Evolutionary conservation across 2,329 filamentous ascomycete species (phyloP).

Genomic region (Dothistroma septosporum): DNA sequence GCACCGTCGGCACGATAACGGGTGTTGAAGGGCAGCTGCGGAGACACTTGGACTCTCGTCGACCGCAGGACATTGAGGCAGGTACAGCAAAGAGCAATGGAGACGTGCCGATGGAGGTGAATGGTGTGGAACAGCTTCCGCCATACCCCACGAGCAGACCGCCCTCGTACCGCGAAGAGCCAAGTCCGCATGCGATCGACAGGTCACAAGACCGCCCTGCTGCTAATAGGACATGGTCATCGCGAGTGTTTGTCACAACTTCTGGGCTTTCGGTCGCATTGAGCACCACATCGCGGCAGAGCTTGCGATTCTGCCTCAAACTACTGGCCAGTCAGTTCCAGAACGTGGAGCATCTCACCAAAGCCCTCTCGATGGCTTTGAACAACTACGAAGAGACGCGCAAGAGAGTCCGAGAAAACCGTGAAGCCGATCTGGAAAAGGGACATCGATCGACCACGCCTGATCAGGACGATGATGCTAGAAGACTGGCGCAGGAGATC

Average conservation of each 20-base stretch:
- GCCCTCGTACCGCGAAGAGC: conserved; percentile 34
- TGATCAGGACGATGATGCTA: conserved; percentile 38
- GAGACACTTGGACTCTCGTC: conserved; percentile 66
- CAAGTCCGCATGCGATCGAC: conserved; percentile 29
- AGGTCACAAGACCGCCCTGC: conserved; percentile 31
- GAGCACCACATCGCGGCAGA: conserved; percentile 79
- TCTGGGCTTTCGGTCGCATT: conserved; percentile 88
- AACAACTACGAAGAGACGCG: conserved; percentile 67
- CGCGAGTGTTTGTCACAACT: conserved; percentile 70
- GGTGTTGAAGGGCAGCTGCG: conserved; percentile 83
- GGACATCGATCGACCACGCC: conserved; percentile 30
- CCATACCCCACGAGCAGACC: conserved; percentile 72
- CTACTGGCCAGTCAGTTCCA: conserved; percentile 79
- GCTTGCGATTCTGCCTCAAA: conserved; percentile 76
- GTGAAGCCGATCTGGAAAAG: conserved; percentile 38
- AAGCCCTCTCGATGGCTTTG: conserved; percentile 67
- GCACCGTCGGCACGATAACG: conserved; percentile 75
- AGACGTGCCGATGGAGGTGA: conserved; percentile 47
- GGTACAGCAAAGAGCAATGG: conserved; percentile 24
- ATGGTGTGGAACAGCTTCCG: conserved; percentile 68
- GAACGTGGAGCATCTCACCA: conserved; percentile 71
- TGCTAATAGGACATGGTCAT: conserved; percentile 62
- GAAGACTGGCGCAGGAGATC: conserved; percentile 70
- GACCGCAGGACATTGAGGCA: conserved; percentile 50
- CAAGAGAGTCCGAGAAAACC: conserved; percentile 46